Evolutionary conservation across 1,139 yeast genomes (phyloP).

Genomic region (Kluyveromyces sp.): DNA sequence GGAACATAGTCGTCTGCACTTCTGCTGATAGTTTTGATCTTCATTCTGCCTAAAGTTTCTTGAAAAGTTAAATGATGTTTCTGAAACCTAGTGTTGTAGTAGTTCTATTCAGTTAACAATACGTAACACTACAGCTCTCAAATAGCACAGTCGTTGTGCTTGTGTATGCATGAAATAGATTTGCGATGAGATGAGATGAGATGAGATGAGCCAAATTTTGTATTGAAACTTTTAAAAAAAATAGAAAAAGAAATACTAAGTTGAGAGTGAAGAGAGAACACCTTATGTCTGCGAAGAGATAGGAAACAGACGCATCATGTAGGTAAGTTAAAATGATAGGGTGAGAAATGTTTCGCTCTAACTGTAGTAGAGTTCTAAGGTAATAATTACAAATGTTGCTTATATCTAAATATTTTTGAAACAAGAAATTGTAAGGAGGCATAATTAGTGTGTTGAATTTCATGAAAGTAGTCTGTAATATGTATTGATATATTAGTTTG

Average conservation of each 20-base stretch:
- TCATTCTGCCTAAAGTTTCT: slow-evolving; percentile 33
- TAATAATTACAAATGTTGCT: too few species aligned
- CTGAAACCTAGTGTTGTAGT: background rate
- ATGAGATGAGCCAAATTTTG: background rate
- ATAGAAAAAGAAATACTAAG: background rate
- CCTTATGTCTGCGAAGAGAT: too few species aligned
- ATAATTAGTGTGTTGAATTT: too few species aligned
- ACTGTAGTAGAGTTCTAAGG: too few species aligned
- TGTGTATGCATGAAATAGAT: background rate
- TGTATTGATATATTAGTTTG: background rate
- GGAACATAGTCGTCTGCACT: slow-evolving; percentile 90
- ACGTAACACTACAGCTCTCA: background rate
- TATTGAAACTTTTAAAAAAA: background rate
- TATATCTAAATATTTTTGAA: background rate
- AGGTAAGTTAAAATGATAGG: too few species aligned
- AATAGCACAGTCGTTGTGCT: background rate
- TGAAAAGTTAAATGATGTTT: background rate
- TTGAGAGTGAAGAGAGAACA: too few species aligned
- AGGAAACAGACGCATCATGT: too few species aligned
- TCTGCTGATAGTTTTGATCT: slow-evolving; percentile 83
- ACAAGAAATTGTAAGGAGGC: background rate
- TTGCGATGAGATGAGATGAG: slow-evolving; percentile 2
- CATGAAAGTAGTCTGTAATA: background rate
- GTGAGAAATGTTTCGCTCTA: too few species aligned
- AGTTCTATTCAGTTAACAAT: background rate